A percentile compares a stretch with the other conserved stretches of the same genome.
phyloP scores from a whole-genome alignment of 176 grass and related monocot species.

The Avena atlantica region DNA sequence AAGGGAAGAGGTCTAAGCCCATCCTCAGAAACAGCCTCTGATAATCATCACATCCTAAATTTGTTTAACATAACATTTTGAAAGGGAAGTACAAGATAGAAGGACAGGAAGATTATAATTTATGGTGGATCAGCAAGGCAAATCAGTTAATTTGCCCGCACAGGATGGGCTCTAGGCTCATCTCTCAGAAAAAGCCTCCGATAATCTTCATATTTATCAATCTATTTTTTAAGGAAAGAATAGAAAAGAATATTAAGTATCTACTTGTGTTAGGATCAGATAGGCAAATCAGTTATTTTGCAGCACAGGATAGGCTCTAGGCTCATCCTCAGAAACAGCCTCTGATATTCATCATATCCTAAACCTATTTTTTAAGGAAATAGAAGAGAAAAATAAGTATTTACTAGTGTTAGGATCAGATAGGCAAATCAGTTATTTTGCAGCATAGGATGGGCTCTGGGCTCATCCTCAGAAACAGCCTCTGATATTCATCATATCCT shows the following conservation, averaged over 20 bases:
- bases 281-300: too few species aligned
- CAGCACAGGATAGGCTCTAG: neutral
- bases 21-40: slow-evolving; percentile 36
- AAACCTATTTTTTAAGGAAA: neutral
- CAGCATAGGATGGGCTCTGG: neutral
- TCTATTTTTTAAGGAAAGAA: neutral
- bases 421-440: too few species aligned
- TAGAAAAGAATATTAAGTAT: neutral
- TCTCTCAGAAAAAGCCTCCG: slow-evolving; percentile 56
- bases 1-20: neutral
- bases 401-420: too few species aligned
- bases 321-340: neutral
- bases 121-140: slow-evolving; percentile 37
- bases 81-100: too few species aligned
- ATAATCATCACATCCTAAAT: slow-evolving; percentile 25
- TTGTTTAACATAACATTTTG: too few species aligned
- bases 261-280: too few species aligned
- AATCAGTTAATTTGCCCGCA: slow-evolving; percentile 46
- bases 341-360: too few species aligned
- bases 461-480: neutral
- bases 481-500: too few species aligned
- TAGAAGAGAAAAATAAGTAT: neutral
- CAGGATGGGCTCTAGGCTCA: neutral
- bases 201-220: slow-evolving; percentile 24
- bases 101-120: neutral